Percentiles rank a stretch among this genome's conserved stretches.
phyloP scores from a whole-genome alignment of 139 green algal genomes.

The Gonium pectorale region DNA sequence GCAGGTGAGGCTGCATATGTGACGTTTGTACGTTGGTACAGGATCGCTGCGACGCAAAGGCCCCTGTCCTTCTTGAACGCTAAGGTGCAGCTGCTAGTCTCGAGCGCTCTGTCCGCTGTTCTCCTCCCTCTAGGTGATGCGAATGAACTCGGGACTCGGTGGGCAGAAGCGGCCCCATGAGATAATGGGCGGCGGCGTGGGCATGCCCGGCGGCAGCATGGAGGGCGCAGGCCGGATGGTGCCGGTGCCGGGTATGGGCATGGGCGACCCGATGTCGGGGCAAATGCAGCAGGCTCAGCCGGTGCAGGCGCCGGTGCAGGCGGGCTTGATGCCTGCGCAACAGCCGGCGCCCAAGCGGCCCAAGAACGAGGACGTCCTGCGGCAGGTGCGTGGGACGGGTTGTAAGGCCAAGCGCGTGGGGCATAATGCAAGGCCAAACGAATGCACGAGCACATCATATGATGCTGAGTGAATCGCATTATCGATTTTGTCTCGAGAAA shows the following conservation, averaged over 20 bases:
- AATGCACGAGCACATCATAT: too few species aligned
- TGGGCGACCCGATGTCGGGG: conserved; percentile 52
- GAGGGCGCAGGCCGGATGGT: conserved; percentile 13
- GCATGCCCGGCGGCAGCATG: neutral
- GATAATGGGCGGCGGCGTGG: conserved; percentile 15
- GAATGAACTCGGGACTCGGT: conserved; percentile 12
- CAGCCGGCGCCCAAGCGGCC: conserved; percentile 28
- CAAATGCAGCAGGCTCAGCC: conserved; percentile 45
- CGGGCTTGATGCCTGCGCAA: neutral
- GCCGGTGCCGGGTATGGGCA: conserved; percentile 10
- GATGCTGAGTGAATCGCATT: too few species aligned
- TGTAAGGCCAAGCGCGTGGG: too few species aligned
- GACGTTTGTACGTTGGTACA: neutral
- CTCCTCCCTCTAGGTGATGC: conserved; percentile 8
- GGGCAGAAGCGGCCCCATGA: conserved; percentile 38
- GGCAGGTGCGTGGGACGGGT: conserved; percentile 43
- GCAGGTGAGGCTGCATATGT: neutral
- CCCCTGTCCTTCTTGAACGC: too few species aligned
- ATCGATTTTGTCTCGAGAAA: too few species aligned
- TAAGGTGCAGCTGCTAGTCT: too few species aligned
- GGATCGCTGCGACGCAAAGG: too few species aligned
- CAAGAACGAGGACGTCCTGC: conserved; percentile 35
- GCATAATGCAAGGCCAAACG: too few species aligned
- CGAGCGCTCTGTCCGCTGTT: too few species aligned
- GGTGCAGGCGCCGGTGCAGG: conserved; percentile 20